A percentile compares a stretch with the other conserved stretches of the same genome.
Evolutionary conservation across 1,139 yeast species (phyloP).

Genomic region (Eremothecium coryli): DNA sequence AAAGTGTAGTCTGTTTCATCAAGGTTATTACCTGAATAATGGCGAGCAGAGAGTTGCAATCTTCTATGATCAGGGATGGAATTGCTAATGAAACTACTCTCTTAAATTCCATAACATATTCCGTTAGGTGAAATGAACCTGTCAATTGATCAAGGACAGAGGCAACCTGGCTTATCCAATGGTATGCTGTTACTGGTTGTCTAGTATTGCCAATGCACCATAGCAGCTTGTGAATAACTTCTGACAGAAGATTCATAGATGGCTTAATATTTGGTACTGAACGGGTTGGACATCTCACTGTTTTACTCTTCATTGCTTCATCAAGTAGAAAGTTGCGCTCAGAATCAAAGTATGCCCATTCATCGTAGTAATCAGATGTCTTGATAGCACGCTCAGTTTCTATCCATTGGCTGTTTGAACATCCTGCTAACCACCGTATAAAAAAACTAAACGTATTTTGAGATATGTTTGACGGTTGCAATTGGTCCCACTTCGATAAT

Average conservation of each 20-base stretch:
- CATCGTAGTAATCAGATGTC: constrained; percentile 6
- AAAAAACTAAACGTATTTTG: constrained; percentile 31
- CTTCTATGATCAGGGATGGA: neutral
- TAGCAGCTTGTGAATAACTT: constrained; percentile 9
- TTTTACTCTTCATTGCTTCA: neutral
- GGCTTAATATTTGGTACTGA: neutral
- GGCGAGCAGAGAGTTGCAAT: no score
- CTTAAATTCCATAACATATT: constrained; percentile 11
- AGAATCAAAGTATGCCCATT: constrained; percentile 9
- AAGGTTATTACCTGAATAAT: neutral
- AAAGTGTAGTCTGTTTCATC: neutral
- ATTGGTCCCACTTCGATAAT: constrained; percentile 35
- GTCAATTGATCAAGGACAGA: constrained; percentile 8
- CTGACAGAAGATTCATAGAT: constrained; percentile 2
- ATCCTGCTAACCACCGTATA: constrained; percentile 39
- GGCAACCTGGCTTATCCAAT: constrained; percentile 12
- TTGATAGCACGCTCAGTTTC: neutral
- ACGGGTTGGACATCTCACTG: neutral
- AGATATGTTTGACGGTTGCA: constrained; percentile 14
- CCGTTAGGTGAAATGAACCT: constrained; percentile 10
- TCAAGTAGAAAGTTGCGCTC: constrained; percentile 9
- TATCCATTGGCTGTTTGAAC: constrained; percentile 6
- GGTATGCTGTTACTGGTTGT: constrained; percentile 1
- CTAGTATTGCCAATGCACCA: constrained; percentile 8
- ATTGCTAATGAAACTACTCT: constrained; percentile 5